Conservation (phyloP, 129 eudicot genomes). For the Helichrysum umbraculigerum region DNA sequence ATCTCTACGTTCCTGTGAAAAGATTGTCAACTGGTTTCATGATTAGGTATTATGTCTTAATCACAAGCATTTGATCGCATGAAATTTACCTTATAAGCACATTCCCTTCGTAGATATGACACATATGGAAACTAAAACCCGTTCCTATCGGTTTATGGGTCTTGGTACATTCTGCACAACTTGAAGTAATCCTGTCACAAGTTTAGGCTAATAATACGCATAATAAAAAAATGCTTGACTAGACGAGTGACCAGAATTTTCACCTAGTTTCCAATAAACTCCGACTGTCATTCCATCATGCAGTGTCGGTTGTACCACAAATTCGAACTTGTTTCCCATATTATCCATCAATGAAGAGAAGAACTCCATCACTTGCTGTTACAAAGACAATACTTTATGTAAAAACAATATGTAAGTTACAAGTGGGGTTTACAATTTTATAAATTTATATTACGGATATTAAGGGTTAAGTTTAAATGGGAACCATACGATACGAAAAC, state of each 20-base stretch:
- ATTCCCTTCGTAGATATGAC: slow-evolving; percentile 79
- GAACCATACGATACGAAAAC: too few relatives aligned
- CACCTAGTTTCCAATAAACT: slow-evolving; percentile 75
- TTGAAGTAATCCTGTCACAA: neutral
- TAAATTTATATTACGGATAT: too few relatives aligned
- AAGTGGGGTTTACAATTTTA: neutral
- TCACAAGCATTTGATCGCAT: neutral
- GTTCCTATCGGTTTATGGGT: slow-evolving; percentile 56
- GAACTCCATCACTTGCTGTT: slow-evolving; percentile 68
- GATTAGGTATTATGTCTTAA: neutral
- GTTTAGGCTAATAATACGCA: neutral
- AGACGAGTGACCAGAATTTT: neutral
- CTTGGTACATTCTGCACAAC: slow-evolving; percentile 51
- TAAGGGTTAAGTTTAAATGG: too few relatives aligned
- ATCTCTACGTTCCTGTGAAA: slow-evolving; percentile 73
- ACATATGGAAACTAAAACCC: slow-evolving; percentile 67
- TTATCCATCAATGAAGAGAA: slow-evolving; percentile 51
- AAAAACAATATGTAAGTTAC: neutral
- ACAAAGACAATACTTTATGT: too few relatives aligned
- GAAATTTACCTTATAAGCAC: slow-evolving; percentile 54
- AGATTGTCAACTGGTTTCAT: neutral
- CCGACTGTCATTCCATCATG: slow-evolving; percentile 78
- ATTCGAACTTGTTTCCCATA: slow-evolving; percentile 54
- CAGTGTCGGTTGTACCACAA: slow-evolving; percentile 63
- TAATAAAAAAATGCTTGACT: neutral